Base-by-base conservation (phyloP, 2,329 filamentous ascomycete genomes). In the Zymoseptoria tritici region DNA sequence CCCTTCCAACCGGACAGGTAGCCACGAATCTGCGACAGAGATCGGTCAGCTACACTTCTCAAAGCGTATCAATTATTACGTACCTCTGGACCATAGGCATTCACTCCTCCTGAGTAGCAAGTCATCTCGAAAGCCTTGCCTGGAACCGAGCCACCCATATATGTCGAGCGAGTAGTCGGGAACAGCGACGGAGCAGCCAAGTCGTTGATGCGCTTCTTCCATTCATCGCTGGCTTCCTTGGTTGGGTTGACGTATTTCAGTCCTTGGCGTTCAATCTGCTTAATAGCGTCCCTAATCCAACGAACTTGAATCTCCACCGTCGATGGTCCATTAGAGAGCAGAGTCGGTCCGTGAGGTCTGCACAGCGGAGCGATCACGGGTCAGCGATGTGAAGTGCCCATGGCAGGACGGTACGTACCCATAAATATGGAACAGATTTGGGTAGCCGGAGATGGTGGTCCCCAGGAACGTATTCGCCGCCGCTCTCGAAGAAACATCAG, bases 391-490 rank as follows among this genome's bases (percentile, higher is more conserved):
- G 50, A 52, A 19, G 50, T 21, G 13, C 50, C 50, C 13, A 6
- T n/a, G 6, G 20, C 5, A 22, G 9, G 9, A 24, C 2, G 9
- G 22, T 3, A 52, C 20, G 20, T 52, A 24, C 20, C 75, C 75
- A 60, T 77, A 77, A 16, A 76, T 31, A 55, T 63, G 64, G 70
- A 74, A 74, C n/a, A 56, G 36, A 21, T 56, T 56, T n/a, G 54
- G 54, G 16, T 21, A 56, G 20, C 36, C 70, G 4, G 72, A 58
- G 7, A 75, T 71, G 9, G 72, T 74, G 69, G 78, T 78, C 4
- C 77, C 77, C 2, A 79, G 72, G 63, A 77, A 77, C 0, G 74
- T 74, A 60, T 73, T 74, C 1, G 76, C 77, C 11, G 76, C 76
- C 26, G 66, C 71, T 16, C 36, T 46, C 16, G 2, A 46, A 4